phyloP scores from a whole-genome alignment of 1,284 basidiomycete species.

The Marasmius sp. region DNA sequence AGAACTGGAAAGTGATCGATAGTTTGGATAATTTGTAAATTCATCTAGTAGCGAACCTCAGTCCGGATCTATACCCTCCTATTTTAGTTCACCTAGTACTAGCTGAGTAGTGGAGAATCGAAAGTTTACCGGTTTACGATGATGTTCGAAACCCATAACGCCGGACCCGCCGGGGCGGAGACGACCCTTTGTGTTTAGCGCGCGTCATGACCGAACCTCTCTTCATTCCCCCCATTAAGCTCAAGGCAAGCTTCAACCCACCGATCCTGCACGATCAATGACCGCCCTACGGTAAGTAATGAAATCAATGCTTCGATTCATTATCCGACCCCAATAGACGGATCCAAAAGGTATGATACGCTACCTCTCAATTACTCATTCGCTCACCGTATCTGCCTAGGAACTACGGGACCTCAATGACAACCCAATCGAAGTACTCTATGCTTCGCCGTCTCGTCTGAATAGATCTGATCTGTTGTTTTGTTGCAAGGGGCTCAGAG shows the following conservation, averaged over 20 bases:
- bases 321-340: slow-evolving; percentile 41
- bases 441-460: slow-evolving; percentile 11
- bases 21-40: too few species aligned
- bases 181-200: too few species aligned
- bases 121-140: too few species aligned
- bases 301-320: not conserved
- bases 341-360: slow-evolving; percentile 59
- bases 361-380: slow-evolving; percentile 8
- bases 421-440: slow-evolving; percentile 60
- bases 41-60: not conserved
- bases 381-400: slow-evolving; percentile 32
- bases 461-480: not conserved
- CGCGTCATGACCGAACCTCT: too few species aligned
- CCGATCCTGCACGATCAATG: slow-evolving; percentile 34
- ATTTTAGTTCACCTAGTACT: too few species aligned
- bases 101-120: too few species aligned
- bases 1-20: not conserved
- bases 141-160: too few species aligned
- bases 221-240: not conserved
- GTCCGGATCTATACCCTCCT: not conserved
- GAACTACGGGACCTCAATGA: slow-evolving; percentile 60
- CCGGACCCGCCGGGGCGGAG: too few species aligned
- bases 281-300: slow-evolving; percentile 54
- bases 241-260: not conserved
- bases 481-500: slow-evolving; percentile 51